Conservation (phyloP, 2,329 filamentous ascomycete genomes). For the Clarireedia paspali region DNA sequence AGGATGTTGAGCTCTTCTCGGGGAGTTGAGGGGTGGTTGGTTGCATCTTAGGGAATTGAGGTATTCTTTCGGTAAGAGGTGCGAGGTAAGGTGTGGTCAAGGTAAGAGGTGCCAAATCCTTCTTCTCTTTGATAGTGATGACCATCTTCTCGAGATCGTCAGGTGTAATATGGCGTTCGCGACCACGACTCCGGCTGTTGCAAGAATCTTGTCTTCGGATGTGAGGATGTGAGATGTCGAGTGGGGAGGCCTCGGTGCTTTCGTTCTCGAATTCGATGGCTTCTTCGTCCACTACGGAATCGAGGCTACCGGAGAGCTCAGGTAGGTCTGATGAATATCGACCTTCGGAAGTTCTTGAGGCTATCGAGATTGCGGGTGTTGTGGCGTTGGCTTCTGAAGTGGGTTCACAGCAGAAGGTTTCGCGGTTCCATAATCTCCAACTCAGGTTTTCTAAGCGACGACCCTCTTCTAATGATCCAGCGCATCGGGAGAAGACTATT, state of each 20-base stretch:
- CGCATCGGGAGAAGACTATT: slow-evolving; percentile 86
- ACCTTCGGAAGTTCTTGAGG: slow-evolving; percentile 25
- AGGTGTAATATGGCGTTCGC: slow-evolving; percentile 85
- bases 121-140: slow-evolving; percentile 80
- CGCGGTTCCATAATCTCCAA: slow-evolving; percentile 91
- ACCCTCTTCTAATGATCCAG: slow-evolving; percentile 88
- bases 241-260: slow-evolving; percentile 40
- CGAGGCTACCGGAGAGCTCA: slow-evolving; percentile 69
- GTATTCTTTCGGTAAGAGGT: slow-evolving; percentile 30
- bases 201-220: slow-evolving; percentile 65
- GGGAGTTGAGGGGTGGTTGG: slow-evolving; percentile 38
- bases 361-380: slow-evolving; percentile 32
- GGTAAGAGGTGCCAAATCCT: slow-evolving; percentile 53
- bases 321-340: slow-evolving; percentile 52
- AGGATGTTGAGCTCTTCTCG: slow-evolving; percentile 20
- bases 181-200: slow-evolving; percentile 62
- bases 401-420: slow-evolving; percentile 79
- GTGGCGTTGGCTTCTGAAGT: slow-evolving; percentile 44
- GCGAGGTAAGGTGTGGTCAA: slow-evolving; percentile 28
- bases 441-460: slow-evolving; percentile 89
- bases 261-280: slow-evolving; percentile 44
- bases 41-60: slow-evolving; percentile 30
- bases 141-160: slow-evolving; percentile 92
- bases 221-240: slow-evolving; percentile 53
- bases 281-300: slow-evolving; percentile 65